Conservation (phyloP, 2,329 filamentous ascomycete species). For the Fusarium foetens region DNA sequence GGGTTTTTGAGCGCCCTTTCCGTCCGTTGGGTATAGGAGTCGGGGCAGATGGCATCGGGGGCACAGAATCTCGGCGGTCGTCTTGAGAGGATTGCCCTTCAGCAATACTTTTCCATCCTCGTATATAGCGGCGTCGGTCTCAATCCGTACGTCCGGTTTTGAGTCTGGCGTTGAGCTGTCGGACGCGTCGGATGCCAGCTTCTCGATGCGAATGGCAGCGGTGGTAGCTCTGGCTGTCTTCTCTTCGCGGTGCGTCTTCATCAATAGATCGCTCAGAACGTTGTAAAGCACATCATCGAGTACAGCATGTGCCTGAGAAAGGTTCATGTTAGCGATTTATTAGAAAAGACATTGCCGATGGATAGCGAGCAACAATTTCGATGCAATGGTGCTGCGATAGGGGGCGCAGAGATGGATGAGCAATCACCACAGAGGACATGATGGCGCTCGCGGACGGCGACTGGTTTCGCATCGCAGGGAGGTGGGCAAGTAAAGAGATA, state of each 20-base stretch:
- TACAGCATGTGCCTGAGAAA: constrained; percentile 69
- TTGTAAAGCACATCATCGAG: constrained; percentile 81
- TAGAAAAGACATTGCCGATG: neutral
- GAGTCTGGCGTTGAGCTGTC: constrained; percentile 64
- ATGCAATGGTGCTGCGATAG: constrained; percentile 15
- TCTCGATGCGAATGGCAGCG: constrained; percentile 72
- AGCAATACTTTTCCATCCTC: constrained; percentile 75
- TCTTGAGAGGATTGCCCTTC: constrained; percentile 78
- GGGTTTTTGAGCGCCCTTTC: constrained; percentile 72
- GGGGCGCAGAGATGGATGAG: constrained; percentile 22
- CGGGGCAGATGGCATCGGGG: constrained; percentile 79
- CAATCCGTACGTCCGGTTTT: constrained; percentile 65
- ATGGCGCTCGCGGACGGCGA: constrained; percentile 5
- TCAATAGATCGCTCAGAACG: constrained; percentile 77
- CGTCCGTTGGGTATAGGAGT: constrained; percentile 77
- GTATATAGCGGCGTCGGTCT: constrained; percentile 76
- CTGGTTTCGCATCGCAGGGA: constrained; percentile 26
- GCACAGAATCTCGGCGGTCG: constrained; percentile 77
- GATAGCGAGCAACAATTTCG: neutral
- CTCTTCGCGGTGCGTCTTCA: constrained; percentile 81
- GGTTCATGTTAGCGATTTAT: constrained; percentile 29
- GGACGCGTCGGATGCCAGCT: constrained; percentile 66
- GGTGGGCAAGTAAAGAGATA: constrained; percentile 6
- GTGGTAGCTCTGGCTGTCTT: constrained; percentile 77
- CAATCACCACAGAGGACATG: constrained; percentile 9